Evolutionary conservation across 768 basidiomycete genomes (phyloP).

Genomic region (Boletus huronensis): DNA sequence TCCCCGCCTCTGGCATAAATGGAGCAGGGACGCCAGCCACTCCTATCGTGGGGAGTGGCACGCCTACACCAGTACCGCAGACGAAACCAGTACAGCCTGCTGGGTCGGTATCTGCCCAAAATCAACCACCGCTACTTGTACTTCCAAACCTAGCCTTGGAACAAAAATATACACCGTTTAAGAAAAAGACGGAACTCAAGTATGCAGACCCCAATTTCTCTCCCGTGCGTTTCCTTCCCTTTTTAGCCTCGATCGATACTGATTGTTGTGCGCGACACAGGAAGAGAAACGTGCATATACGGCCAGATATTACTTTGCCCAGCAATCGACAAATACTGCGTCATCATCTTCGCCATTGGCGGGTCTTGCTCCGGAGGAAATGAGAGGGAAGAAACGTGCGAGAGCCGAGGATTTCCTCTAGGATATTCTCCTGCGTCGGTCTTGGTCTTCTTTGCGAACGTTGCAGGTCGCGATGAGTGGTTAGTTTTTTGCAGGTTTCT

Average conservation of each 20-base stretch:
- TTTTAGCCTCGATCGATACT: not conserved
- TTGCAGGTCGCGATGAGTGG: conserved; percentile 31
- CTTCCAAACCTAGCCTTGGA: conserved; percentile 56
- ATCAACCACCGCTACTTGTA: conserved; percentile 29
- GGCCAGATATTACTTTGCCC: conserved; percentile 56
- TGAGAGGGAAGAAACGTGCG: conserved; percentile 79
- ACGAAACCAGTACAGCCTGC: conserved; percentile 12
- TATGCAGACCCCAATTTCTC: conserved; percentile 75
- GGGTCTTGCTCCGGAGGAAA: conserved; percentile 45
- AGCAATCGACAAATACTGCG: conserved; percentile 34
- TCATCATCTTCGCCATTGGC: conserved; percentile 24
- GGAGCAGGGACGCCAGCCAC: conserved; percentile 17
- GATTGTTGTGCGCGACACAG: conserved; percentile 35
- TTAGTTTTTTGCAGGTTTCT: conserved; percentile 31
- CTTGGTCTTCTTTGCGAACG: conserved; percentile 26
- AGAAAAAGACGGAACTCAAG: conserved; percentile 72
- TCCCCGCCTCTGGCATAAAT: conserved; percentile 24
- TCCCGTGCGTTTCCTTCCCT: conserved; percentile 48
- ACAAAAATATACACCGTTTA: conserved; percentile 71
- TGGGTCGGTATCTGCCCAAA: conserved; percentile 23
- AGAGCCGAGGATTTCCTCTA: conserved; percentile 84
- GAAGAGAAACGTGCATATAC: conserved; percentile 74
- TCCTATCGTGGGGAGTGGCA: conserved; percentile 23
- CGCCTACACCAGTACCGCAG: conserved; percentile 17
- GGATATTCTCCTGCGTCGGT: conserved; percentile 24